Percentiles rank a stretch among this genome's conserved stretches.
phyloP scores from a whole-genome alignment of 2,329 filamentous ascomycete genomes.

The Daldinia sp. region DNA sequence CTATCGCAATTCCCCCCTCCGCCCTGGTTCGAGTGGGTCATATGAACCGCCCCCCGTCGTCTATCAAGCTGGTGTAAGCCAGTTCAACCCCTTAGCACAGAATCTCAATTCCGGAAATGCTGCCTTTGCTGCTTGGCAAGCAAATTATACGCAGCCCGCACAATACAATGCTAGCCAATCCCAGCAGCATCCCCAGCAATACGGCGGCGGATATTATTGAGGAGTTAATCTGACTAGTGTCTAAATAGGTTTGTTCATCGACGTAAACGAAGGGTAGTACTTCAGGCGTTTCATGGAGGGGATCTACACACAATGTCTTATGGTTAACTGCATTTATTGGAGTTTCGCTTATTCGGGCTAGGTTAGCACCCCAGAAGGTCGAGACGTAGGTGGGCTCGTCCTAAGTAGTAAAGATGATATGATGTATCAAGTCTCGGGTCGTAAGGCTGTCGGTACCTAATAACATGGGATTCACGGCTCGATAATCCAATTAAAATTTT shows the following conservation, averaged over 20 bases:
- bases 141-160: conserved; percentile 28
- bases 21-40: conserved; percentile 56
- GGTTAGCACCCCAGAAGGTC: background rate
- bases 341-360: conserved; percentile 3
- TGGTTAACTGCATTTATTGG: conserved; percentile 15
- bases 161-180: conserved; percentile 23
- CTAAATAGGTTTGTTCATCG: background rate
- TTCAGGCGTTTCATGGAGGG: background rate
- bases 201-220: conserved; percentile 32
- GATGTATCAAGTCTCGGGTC: background rate
- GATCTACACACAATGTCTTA: conserved; percentile 1
- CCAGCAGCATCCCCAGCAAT: conserved; percentile 31
- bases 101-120: conserved; percentile 29
- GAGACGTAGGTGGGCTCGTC: background rate
- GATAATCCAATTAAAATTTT: too few species aligned
- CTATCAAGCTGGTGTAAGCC: conserved; percentile 42
- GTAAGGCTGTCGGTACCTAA: background rate
- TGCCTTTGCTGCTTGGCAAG: conserved; percentile 41
- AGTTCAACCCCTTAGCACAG: conserved; percentile 42
- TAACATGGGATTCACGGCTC: background rate
- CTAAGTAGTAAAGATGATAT: background rate
- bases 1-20: conserved; percentile 62
- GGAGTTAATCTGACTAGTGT: background rate
- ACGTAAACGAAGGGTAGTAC: background rate
- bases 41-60: conserved; percentile 52